Base-by-base conservation (phyloP, 768 basidiomycete species). In the Mycena galericulata region DNA sequence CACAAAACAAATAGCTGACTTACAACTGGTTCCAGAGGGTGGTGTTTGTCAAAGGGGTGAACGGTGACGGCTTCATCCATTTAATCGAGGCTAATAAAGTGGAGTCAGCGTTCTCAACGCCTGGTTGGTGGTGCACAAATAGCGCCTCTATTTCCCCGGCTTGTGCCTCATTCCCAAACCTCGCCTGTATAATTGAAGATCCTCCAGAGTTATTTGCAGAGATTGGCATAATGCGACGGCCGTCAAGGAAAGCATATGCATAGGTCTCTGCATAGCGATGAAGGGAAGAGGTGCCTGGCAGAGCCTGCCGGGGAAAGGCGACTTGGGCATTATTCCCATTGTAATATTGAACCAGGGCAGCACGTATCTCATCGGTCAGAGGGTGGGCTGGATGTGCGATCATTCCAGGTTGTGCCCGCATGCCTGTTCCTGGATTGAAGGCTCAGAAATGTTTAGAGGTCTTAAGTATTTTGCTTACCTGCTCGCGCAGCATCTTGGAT, bases 21-120 rank as follows among this genome's bases (percentile, higher is more conserved):
- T 43, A 74, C 74, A 74, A 75, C 11, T 64, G 38, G 26, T 41
- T 41, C 74, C 74, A 75, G 8, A 62, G 46, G 38, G 73, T 63
- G 18, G 65, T 18, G 7, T 22, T 26, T 30, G 57, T 47, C 36
- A 65, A 26, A 4, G 55, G 64, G 2, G 64, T 65, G n/a, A 17
- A 24, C 1, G 29, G 5, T 8, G 56, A 65, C 6, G 12, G 17
- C 45, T 58, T 59, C 56, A 65, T 50, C 56, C 64, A 65, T 9
- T 8, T 41, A 20, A 65, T n/a, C 3, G 29, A 18, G 11, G 29
- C 57, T 22, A 67, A 59, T 1, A 73, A 1, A 1, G 38, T 59
- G 14, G 27, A 22, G 14, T 40, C 29, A 22, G 47, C 20, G 2
- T 2, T 12, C 3, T 22, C 12, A 22, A 74, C 26, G 7, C 69